These are phyloP conservation scores for Trametes cubensis DNA, from an alignment of 768 basidiomycete genomes.

Conservation along the genomic window DNA sequence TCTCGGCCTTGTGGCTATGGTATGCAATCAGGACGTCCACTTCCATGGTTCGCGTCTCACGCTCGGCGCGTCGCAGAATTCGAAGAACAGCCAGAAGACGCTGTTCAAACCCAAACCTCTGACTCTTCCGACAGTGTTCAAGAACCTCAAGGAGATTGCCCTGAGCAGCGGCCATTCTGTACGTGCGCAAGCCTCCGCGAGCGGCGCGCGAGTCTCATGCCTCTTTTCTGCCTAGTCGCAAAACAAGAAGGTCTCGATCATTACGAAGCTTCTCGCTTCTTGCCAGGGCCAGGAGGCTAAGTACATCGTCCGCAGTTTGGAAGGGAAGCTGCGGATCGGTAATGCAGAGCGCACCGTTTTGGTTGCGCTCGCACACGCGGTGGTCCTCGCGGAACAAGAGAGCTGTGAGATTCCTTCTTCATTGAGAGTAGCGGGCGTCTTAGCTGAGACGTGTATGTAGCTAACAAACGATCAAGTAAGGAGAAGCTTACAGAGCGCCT, in stretches of 20 bases:
- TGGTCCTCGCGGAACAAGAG: constrained; percentile 80
- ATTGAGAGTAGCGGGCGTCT: constrained; percentile 1
- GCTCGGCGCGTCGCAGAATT: constrained; percentile 58
- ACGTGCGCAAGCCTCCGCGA: constrained; percentile 27
- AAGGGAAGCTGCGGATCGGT: constrained; percentile 96
- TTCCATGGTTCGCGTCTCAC: too few relatives aligned
- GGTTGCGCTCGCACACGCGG: constrained; percentile 91
- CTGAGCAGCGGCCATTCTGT: constrained; percentile 83
- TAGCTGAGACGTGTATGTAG: constrained; percentile 39
- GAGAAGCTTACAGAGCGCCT: constrained; percentile 74
- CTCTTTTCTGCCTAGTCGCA: constrained; percentile 64
- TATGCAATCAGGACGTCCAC: constrained; percentile 33
- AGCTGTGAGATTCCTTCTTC: constrained; percentile 40
- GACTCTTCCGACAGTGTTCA: constrained; percentile 87
- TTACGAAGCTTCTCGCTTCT: constrained; percentile 90
- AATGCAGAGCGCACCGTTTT: constrained; percentile 96
- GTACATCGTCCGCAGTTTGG: constrained; percentile 92
- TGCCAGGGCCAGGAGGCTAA: constrained; percentile 94
- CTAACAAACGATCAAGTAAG: constrained; percentile 69
- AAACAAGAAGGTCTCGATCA: constrained; percentile 91
- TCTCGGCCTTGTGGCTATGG: constrained; percentile 96
- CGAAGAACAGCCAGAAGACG: constrained; percentile 90
- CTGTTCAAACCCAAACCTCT: constrained; percentile 93
- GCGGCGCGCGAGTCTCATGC: not conserved
- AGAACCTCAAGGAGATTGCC: constrained; percentile 89